Conservation (phyloP, 345 rosid genomes). For the Aquilaria sinensis region DNA sequence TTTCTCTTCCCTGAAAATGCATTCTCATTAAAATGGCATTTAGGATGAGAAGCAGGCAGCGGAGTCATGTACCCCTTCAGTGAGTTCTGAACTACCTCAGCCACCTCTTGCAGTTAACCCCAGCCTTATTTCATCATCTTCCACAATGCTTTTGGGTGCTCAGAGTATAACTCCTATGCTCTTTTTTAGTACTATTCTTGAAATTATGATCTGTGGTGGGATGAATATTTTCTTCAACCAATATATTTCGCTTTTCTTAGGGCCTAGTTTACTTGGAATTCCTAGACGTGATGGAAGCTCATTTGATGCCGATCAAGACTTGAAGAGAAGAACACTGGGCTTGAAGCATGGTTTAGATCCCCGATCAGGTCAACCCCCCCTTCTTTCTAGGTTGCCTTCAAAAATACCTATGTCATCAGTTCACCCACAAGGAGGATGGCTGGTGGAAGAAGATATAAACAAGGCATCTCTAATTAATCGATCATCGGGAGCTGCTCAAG, state of each 20-base stretch:
- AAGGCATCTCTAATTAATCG: conserved; percentile 23
- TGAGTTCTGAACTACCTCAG: conserved; percentile 58
- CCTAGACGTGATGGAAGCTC: conserved; percentile 57
- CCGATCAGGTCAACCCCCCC: conserved; percentile 58
- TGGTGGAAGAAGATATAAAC: conserved; percentile 55
- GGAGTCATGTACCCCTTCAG: conserved; percentile 34
- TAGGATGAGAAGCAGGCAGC: conserved; percentile 45
- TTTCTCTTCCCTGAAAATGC: too few relatives aligned
- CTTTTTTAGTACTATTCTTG: conserved; percentile 11
- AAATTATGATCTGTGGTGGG: conserved; percentile 7
- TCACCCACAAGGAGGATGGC: conserved; percentile 63
- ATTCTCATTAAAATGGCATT: neutral
- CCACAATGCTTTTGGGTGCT: conserved; percentile 38
- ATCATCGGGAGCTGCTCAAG: conserved; percentile 27
- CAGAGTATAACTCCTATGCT: conserved; percentile 47
- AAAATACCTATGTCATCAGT: conserved; percentile 32
- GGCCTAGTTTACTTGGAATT: conserved; percentile 85
- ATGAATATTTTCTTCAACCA: neutral
- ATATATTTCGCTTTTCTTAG: conserved; percentile 29
- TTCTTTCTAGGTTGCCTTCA: conserved; percentile 51
- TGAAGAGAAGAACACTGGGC: conserved; percentile 31
- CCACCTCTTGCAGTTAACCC: conserved; percentile 42
- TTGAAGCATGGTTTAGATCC: conserved; percentile 47
- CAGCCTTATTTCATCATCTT: conserved; percentile 33
- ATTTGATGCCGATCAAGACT: conserved; percentile 24